phyloP scores from a whole-genome alignment of 768 basidiomycete genomes.

The Naganishia onofrii region DNA sequence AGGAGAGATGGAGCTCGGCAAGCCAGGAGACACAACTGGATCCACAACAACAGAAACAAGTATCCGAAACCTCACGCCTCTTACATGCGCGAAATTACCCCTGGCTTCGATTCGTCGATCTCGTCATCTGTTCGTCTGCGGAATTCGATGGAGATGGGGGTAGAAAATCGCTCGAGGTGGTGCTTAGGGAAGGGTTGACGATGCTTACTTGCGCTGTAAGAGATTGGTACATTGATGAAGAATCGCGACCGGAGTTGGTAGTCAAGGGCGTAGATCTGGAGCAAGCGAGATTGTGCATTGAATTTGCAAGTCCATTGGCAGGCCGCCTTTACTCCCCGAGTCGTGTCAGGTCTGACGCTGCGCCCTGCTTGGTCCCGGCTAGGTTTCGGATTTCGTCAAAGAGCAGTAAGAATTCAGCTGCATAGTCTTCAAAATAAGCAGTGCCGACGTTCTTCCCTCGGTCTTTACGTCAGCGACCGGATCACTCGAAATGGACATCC shows the following conservation, averaged over 20 bases:
- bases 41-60: too few species aligned
- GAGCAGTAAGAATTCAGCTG: slow-evolving; percentile 8
- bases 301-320: neutral
- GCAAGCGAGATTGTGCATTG: neutral
- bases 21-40: too few species aligned
- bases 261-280: slow-evolving; percentile 8
- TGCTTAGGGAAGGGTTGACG: slow-evolving; percentile 1
- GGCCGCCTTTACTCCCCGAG: neutral
- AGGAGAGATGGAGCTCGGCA: too few species aligned
- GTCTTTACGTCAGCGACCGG: neutral
- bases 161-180: neutral
- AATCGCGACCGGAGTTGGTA: neutral
- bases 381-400: slow-evolving; percentile 2
- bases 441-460: neutral
- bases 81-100: neutral
- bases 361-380: too few species aligned
- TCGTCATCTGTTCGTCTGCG: slow-evolving; percentile 4
- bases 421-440: neutral
- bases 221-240: slow-evolving; percentile 5
- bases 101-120: slow-evolving; percentile 10
- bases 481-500: slow-evolving; percentile 1
- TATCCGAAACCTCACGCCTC: too few species aligned
- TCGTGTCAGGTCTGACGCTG: too few species aligned
- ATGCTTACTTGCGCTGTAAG: neutral
- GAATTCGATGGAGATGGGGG: neutral